A percentile compares a stretch with the other conserved stretches of the same genome.
Conservation (phyloP, 768 basidiomycete genomes). For the Kondoa subrosea region DNA sequence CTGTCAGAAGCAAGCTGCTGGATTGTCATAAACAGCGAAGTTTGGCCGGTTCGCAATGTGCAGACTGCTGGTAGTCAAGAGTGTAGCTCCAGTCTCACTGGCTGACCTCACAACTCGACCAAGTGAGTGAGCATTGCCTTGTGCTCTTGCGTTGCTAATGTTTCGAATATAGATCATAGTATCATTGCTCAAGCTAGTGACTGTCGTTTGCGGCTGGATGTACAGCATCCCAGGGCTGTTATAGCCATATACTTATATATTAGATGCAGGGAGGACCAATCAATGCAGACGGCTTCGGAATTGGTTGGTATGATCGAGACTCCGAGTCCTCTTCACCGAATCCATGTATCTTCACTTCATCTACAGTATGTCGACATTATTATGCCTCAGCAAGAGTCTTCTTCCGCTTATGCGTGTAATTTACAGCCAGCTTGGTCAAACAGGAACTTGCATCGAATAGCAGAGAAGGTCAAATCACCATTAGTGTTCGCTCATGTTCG, state of each 20-base stretch:
- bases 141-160: neutral
- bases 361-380: no score
- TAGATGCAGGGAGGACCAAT: neutral
- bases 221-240: conserved; percentile 29
- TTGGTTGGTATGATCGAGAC: conserved; percentile 74
- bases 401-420: neutral
- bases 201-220: conserved; percentile 51
- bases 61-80: conserved; percentile 21
- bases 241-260: neutral
- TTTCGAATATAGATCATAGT: conserved; percentile 38
- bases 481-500: conserved; percentile 85
- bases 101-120: conserved; percentile 22
- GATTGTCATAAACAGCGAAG: no score
- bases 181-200: conserved; percentile 97
- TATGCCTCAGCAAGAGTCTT: no score
- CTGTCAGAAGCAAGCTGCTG: no score
- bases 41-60: no score
- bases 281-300: conserved; percentile 54
- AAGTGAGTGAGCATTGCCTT: conserved; percentile 5
- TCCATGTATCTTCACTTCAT: no score
- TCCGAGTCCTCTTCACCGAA: neutral
- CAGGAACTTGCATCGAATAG: conserved; percentile 73
- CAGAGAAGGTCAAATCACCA: conserved; percentile 92
- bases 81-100: conserved; percentile 13
- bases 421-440: conserved; percentile 63